phyloP scores from a whole-genome alignment of 2,329 filamentous ascomycete species.

The Daldinia sp. region DNA sequence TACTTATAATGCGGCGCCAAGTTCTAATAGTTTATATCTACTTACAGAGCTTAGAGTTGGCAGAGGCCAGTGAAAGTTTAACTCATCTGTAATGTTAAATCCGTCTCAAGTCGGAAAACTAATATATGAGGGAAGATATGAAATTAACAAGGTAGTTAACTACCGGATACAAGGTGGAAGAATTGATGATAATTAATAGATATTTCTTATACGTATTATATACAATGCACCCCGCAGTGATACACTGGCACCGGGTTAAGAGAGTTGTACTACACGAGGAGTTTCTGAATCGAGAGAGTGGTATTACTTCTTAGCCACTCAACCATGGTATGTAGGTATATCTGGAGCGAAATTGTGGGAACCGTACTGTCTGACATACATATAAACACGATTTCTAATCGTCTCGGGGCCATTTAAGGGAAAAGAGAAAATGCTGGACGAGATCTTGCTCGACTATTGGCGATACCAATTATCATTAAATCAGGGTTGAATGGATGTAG shows the following conservation, averaged over 20 bases:
- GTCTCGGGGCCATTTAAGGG: slow-evolving; percentile 6
- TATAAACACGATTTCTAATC: background rate
- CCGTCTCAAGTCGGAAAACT: background rate
- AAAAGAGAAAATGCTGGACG: slow-evolving; percentile 10
- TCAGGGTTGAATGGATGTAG: background rate
- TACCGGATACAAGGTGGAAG: too few relatives aligned
- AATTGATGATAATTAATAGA: too few relatives aligned
- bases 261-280: slow-evolving; percentile 4
- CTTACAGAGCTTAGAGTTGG: background rate
- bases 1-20: too few relatives aligned
- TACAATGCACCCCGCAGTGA: too few relatives aligned
- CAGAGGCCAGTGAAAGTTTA: background rate
- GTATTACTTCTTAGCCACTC: slow-evolving; percentile 10
- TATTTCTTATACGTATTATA: too few relatives aligned
- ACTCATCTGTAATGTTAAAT: background rate
- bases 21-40: too few relatives aligned
- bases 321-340: too few relatives aligned
- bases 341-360: too few relatives aligned
- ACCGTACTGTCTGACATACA: background rate
- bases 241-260: slow-evolving; percentile 7
- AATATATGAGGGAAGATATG: too few relatives aligned
- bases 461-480: slow-evolving; percentile 9
- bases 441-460: slow-evolving; percentile 5
- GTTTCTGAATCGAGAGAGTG: slow-evolving; percentile 27
- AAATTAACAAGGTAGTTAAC: too few relatives aligned